Percentiles rank a stretch among this genome's conserved stretches.
Evolutionary conservation across 116 monocot species (phyloP).

Genomic region (Posidonia oceanica): DNA sequence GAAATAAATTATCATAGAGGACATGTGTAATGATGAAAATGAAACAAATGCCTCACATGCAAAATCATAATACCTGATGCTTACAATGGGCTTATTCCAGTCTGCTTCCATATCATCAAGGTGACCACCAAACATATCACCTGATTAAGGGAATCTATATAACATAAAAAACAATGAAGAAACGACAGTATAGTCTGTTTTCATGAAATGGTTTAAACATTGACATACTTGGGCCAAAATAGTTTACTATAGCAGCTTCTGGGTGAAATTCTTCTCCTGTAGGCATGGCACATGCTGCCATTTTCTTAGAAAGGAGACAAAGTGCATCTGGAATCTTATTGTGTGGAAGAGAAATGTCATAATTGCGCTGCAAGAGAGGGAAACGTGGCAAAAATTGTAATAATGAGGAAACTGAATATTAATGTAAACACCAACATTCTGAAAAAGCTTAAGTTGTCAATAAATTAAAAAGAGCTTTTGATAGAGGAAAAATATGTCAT

Average conservation of each 20-base stretch:
- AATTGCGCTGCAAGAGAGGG: constrained; percentile 54
- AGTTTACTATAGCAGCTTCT: constrained; percentile 97
- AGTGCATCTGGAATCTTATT: constrained; percentile 75
- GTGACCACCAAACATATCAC: constrained; percentile 98
- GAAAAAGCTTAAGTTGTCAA: no score
- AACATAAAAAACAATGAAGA: neutral
- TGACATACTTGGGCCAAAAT: constrained; percentile 79
- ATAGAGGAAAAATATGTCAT: no score
- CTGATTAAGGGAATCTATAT: constrained; percentile 15
- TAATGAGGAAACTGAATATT: no score
- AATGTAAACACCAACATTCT: no score
- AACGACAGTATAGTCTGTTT: neutral
- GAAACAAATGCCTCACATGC: neutral
- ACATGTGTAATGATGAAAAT: constrained; percentile 2
- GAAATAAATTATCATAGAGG: neutral
- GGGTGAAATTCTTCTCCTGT: constrained; percentile 66
- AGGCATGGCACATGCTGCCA: constrained; percentile 78
- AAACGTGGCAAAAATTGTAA: neutral
- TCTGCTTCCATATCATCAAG: constrained; percentile 98
- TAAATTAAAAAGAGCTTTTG: no score
- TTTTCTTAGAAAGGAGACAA: constrained; percentile 62
- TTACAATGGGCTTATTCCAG: constrained; percentile 95
- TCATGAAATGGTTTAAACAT: neutral
- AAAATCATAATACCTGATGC: constrained; percentile 62
- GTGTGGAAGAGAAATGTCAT: constrained; percentile 70